Evolutionary conservation across 441 rosid species (phyloP), one percentile per base, ranked within the genome.

Genomic region (Bocquillonia castaneifolia): DNA sequence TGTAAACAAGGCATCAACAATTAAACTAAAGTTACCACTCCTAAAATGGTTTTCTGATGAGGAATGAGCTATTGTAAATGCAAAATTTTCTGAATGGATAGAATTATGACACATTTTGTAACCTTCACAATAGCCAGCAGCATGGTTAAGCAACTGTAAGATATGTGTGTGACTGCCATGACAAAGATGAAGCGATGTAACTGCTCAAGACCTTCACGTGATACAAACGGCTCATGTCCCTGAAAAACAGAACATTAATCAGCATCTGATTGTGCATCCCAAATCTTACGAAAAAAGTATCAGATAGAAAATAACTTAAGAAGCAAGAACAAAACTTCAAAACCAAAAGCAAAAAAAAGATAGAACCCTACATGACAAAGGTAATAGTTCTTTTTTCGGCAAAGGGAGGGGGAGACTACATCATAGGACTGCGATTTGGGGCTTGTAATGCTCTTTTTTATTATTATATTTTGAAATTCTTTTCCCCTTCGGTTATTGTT

Each of bases 71-170:
- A 44, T 36, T 44, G 25, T 62, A 70, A 39, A 51, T 51, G 26
- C 44, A 61, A 64, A 45, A 31, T 18, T 22, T 66, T 67, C 25
- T 18, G 53, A 12, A 66, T 53, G 37, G 69, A 55, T 37, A 39
- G 36, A 53, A 59, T 32, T 26, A 14, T 14, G 65, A 32, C 17
- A 40, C 28, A 54, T 18, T 59, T 52, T 31, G 53, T 25, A 70
- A 92, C 98, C 96, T 92, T 92, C 59, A 92, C 91, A 72, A 92
- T 82, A 59, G 96, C 93, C 73, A 92, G 83, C 82, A 92, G 75
- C 98, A 92, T 88, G 56, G 96, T 92, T 76, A 92, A 83, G 82
- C 96, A 90, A 77, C 98, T 90, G 85, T 90, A 92, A 48, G 88
- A 83, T 70, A 92, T 62, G 71, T 92, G 98, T 36, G 98, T 92